Percentiles rank a stretch among this genome's conserved stretches.
Evolutionary conservation across 768 basidiomycete genomes (phyloP).

Genomic region (Pleurotus salmoneostramineus): DNA sequence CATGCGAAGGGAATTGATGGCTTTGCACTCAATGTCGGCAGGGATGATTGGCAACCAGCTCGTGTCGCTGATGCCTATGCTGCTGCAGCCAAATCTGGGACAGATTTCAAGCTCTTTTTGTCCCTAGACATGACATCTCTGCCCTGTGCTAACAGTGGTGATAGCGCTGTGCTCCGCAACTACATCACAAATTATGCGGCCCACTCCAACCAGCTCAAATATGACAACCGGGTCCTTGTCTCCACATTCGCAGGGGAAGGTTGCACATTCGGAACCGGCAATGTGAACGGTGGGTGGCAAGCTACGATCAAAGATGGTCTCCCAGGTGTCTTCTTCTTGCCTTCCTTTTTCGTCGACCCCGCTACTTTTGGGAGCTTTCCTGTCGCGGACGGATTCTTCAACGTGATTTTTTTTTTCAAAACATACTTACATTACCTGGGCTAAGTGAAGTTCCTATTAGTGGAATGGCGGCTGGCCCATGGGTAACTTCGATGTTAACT

Average conservation of each 20-base stretch:
- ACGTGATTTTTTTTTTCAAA: constrained; percentile 36
- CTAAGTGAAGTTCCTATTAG: constrained; percentile 24
- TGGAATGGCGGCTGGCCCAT: constrained; percentile 85
- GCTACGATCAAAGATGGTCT: constrained; percentile 27
- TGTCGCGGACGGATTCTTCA: constrained; percentile 57
- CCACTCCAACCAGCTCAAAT: constrained; percentile 57
- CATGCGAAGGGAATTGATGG: constrained; percentile 58
- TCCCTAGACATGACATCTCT: constrained; percentile 75
- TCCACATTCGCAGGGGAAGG: constrained; percentile 71
- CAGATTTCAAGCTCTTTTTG: constrained; percentile 69
- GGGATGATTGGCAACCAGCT: constrained; percentile 56
- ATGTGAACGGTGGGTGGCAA: constrained; percentile 50
- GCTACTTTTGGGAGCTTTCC: constrained; percentile 41
- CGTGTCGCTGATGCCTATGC: constrained; percentile 64
- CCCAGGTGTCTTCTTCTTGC: constrained; percentile 53
- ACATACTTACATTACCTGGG: neutral
- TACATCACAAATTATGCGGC: constrained; percentile 50
- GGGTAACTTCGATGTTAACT: constrained; percentile 2
- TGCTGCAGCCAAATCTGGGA: constrained; percentile 47
- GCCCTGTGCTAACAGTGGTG: constrained; percentile 42
- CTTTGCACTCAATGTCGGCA: constrained; percentile 70
- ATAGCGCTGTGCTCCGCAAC: constrained; percentile 47
- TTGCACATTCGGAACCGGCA: constrained; percentile 62
- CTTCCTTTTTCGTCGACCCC: constrained; percentile 65
- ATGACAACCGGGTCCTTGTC: constrained; percentile 45